A percentile compares a stretch with the other conserved stretches of the same genome.
phyloP scores from a whole-genome alignment of 164 flowering plant genomes.

The Paratinospora sagittata region DNA sequence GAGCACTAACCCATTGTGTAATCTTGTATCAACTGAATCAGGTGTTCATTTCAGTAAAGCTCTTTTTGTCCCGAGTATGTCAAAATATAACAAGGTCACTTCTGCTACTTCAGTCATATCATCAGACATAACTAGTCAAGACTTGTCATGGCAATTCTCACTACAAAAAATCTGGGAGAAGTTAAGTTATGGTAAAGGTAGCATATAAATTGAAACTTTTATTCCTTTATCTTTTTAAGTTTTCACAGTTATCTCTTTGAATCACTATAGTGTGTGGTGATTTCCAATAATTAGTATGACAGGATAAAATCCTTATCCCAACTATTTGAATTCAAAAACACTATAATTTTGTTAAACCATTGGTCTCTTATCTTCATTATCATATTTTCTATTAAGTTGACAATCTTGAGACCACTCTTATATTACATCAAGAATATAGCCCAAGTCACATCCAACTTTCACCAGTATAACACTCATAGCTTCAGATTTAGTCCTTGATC shows the following conservation, averaged over 20 bases:
- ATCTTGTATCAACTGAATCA: constrained; percentile 23
- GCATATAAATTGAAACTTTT: not conserved
- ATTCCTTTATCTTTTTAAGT: not conserved
- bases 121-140: constrained; percentile 27
- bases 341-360: too few species aligned
- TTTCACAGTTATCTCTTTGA: not conserved
- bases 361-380: too few species aligned
- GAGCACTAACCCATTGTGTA: not conserved
- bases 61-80: constrained; percentile 75
- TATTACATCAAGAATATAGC: not conserved
- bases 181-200: constrained; percentile 58
- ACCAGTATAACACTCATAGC: not conserved
- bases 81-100: constrained; percentile 69
- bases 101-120: constrained; percentile 49
- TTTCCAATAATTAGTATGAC: not conserved
- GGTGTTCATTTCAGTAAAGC: constrained; percentile 73
- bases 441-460: not conserved
- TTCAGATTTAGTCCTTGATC: not conserved
- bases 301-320: too few species aligned
- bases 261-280: not conserved
- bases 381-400: too few species aligned
- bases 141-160: constrained; percentile 72
- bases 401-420: not conserved
- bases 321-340: not conserved
- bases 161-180: constrained; percentile 83